Base-by-base conservation (phyloP, 345 rosid genomes). In the Aethionema arabicum region DNA sequence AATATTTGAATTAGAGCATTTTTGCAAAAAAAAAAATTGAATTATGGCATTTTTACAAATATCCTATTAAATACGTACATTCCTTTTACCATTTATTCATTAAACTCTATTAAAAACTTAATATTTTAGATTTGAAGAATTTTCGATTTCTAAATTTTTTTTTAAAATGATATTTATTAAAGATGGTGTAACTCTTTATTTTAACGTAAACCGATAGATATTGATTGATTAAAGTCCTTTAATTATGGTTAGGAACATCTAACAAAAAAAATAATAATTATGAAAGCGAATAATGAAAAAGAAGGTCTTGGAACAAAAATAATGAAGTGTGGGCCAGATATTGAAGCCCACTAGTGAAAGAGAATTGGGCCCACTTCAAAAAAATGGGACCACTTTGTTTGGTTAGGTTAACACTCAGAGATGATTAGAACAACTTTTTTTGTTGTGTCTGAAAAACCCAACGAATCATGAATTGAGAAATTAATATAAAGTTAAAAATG, bases 301-400 rank as follows among this genome's bases (percentile, higher is more conserved):
- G 51, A 69, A 55, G 5, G 9, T 3, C 3, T 21, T 56, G 40
- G 52, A 47, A 49, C 49, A 40, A 55, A 69, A 52, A 39, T 46
- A 53, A 61, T 62, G 46, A 56, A 70, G 7, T 9, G 64, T 63
- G 64, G 74, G 63, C 74, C 74, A 70, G 46, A 63, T 33, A 58
- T 5, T 40, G 58, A 69, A 69, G 74, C 74, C 74, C 68, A 70
- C 69, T 63, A 56, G 49, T 36, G 54, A 52, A 43, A 60, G 46
- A 32, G 56, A 69, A 62, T 12, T 33, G 48, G 74, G 46, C 64
- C 68, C 59, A 49, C 68, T 55, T 48, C 46, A 27, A 63, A 55
- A 44, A 62, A 8, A 32, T 61, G 74, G 74, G 68, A 63, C 68
- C 74, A 56, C 35, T 39, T 62, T 48, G 68, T 61, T 69, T 62